phyloP scores from a whole-genome alignment of 441 rosid species.

The Croton setiger region DNA sequence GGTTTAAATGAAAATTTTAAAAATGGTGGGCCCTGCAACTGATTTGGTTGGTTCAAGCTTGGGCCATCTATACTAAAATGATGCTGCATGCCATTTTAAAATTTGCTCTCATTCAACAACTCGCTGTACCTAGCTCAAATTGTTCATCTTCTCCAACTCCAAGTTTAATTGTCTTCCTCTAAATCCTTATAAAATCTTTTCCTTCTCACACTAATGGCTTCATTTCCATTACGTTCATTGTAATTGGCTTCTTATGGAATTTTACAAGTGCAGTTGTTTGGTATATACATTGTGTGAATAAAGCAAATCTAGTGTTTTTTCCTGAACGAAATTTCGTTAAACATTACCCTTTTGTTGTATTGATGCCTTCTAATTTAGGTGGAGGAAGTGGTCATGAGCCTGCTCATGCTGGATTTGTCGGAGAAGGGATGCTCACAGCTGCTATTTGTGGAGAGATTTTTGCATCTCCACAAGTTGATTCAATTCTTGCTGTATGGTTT shows the following conservation, averaged over 20 bases:
- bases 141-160: background rate
- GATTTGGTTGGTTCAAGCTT: too few species aligned
- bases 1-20: too few species aligned
- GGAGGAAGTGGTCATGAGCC: slow-evolving; percentile 99
- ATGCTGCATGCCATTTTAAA: too few species aligned
- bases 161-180: too few species aligned
- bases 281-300: background rate
- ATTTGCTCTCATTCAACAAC: too few species aligned
- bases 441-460: slow-evolving; percentile 96
- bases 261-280: background rate
- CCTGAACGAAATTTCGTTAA: background rate
- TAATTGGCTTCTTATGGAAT: background rate
- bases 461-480: slow-evolving; percentile 90
- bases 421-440: slow-evolving; percentile 99
- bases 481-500: slow-evolving; percentile 82
- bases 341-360: background rate
- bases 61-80: too few species aligned
- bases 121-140: too few species aligned
- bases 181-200: too few species aligned
- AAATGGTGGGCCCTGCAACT: too few species aligned
- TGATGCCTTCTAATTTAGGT: slow-evolving; percentile 39
- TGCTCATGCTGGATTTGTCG: slow-evolving; percentile 96
- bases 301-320: too few species aligned
- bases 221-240: background rate
- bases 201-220: too few species aligned